phyloP scores from a whole-genome alignment of 1,284 basidiomycete species.

The Neotropicomus parvogracilis region DNA sequence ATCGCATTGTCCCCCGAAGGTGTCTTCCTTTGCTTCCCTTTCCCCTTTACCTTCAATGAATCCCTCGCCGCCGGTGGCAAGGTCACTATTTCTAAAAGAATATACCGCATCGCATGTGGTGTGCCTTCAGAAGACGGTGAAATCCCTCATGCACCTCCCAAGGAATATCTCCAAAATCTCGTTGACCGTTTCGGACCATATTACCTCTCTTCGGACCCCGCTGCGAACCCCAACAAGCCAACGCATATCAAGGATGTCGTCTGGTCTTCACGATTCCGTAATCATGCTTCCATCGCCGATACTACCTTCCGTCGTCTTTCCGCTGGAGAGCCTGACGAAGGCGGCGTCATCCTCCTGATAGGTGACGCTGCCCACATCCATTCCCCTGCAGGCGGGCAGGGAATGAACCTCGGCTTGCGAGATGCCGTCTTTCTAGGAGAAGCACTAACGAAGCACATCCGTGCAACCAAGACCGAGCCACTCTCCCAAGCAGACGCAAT shows the following conservation, averaged over 20 bases:
- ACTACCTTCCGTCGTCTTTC: slow-evolving; percentile 28
- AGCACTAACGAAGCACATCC: slow-evolving; percentile 20
- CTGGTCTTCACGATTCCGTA: slow-evolving; percentile 40
- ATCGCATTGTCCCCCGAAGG: slow-evolving; percentile 16
- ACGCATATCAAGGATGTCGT: slow-evolving; percentile 24
- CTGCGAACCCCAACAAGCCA: slow-evolving; percentile 22
- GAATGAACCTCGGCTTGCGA: slow-evolving; percentile 47
- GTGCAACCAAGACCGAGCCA: slow-evolving; percentile 7
- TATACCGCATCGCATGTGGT: slow-evolving; percentile 34
- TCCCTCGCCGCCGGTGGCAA: slow-evolving; percentile 10
- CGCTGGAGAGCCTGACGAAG: slow-evolving; percentile 4
- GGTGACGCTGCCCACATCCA: slow-evolving; percentile 47
- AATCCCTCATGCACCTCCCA: slow-evolving; percentile 30
- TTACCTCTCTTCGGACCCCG: slow-evolving; percentile 17
- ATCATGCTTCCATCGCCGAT: slow-evolving; percentile 36
- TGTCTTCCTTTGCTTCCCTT: slow-evolving; percentile 27
- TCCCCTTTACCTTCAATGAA: slow-evolving; percentile 22
- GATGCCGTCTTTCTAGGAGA: slow-evolving; percentile 38
- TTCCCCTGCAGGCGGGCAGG: slow-evolving; percentile 44
- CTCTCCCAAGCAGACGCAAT: slow-evolving; percentile 13
- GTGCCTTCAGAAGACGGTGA: slow-evolving; percentile 30
- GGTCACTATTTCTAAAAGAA: slow-evolving; percentile 1
- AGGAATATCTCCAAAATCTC: slow-evolving; percentile 35
- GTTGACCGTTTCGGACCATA: slow-evolving; percentile 33
- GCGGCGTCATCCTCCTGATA: slow-evolving; percentile 30